Conservation (phyloP, 257 asterid species). For the Ehretia macrophylla region DNA sequence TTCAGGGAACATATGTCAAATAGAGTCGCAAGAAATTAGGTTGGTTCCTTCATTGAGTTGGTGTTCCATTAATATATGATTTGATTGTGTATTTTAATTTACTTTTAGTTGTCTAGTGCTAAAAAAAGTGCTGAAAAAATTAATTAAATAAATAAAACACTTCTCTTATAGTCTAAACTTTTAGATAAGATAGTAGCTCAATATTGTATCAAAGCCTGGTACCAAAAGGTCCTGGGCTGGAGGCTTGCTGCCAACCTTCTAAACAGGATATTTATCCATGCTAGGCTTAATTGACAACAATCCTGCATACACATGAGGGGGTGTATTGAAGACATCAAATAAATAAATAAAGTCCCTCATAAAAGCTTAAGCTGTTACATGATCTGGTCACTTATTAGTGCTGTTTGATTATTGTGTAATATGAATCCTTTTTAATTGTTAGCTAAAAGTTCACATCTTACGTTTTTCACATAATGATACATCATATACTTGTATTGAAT, state of each 20-base stretch:
- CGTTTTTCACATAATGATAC: not conserved
- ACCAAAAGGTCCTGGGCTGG: not conserved
- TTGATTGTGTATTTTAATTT: not conserved
- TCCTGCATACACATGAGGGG: no score
- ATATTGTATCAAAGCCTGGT: not conserved
- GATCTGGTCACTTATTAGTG: no score
- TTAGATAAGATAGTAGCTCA: not conserved
- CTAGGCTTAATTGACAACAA: no score
- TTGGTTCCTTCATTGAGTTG: conserved; percentile 20
- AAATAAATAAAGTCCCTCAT: no score
- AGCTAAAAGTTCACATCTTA: not conserved
- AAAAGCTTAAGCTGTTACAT: no score
- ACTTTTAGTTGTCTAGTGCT: not conserved
- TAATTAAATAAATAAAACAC: not conserved
- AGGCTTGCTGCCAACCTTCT: no score
- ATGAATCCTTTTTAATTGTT: no score
- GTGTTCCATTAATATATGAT: conserved; percentile 7
- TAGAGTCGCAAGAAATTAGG: conserved; percentile 94
- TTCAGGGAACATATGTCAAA: conserved; percentile 68
- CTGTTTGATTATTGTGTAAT: no score
- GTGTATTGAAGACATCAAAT: no score
- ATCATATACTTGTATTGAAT: no score
- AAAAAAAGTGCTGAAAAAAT: not conserved
- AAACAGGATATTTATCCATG: no score
- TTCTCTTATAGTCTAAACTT: not conserved